These are phyloP conservation scores for Eutrema japonicum DNA, from an alignment of 345 rosid species.

Conservation along the genomic window DNA sequence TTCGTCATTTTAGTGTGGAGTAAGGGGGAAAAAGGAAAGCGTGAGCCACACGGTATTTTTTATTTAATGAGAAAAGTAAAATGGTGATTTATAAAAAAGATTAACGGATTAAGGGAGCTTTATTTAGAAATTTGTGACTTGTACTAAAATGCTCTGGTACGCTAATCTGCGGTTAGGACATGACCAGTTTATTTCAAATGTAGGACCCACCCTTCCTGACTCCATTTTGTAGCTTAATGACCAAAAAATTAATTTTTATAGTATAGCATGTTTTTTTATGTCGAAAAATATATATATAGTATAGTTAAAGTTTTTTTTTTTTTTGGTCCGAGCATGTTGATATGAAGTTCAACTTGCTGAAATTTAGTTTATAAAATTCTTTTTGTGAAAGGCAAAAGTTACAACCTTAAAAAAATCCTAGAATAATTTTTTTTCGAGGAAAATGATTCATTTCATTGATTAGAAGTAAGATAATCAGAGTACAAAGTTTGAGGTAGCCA, in stretches of 20 bases:
- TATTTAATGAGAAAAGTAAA: constrained; percentile 24
- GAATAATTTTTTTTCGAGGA: no score
- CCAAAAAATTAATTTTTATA: neutral
- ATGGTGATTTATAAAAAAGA: neutral
- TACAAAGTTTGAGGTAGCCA: no score
- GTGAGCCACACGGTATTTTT: constrained; percentile 37
- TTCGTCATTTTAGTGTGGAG: constrained; percentile 32
- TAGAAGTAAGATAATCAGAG: no score
- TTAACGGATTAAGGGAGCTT: constrained; percentile 15
- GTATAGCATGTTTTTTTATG: no score
- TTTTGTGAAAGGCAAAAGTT: no score
- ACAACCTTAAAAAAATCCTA: no score
- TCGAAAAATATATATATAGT: no score
- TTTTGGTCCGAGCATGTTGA: no score
- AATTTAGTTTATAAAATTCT: no score
- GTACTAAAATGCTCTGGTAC: constrained; percentile 27
- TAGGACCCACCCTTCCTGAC: constrained; percentile 9
- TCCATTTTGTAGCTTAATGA: constrained; percentile 1
- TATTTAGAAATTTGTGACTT: neutral
- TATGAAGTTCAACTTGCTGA: no score
- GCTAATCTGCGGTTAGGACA: constrained; percentile 29
- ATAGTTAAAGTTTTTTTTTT: no score
- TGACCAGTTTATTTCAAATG: neutral
- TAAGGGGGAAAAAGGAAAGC: constrained; percentile 32
- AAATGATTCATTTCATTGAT: no score